phyloP scores from a whole-genome alignment of 768 basidiomycete species.

The Kwoniella botswanensis region DNA sequence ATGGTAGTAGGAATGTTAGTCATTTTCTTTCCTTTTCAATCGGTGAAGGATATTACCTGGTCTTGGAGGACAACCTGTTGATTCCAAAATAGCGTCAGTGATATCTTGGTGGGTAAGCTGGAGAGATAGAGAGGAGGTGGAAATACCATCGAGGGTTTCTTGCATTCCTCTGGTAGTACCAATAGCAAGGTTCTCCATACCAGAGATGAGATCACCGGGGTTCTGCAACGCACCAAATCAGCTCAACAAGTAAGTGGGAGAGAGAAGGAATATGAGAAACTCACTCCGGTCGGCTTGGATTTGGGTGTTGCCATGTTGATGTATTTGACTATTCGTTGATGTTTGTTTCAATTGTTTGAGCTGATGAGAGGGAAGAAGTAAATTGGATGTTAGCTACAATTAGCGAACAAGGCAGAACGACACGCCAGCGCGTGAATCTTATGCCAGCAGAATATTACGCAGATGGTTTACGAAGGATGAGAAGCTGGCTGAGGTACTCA shows the following conservation, averaged over 20 bases:
- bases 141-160: constrained; percentile 28
- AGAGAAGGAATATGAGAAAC: constrained; percentile 3
- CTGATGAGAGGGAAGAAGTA: constrained; percentile 11
- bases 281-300: constrained; percentile 6
- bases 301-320: constrained; percentile 8
- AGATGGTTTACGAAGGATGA: constrained; percentile 1
- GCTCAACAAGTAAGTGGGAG: neutral
- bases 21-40: neutral
- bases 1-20: neutral
- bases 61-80: constrained; percentile 26
- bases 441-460: too few species aligned
- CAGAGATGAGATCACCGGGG: constrained; percentile 20
- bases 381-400: too few species aligned
- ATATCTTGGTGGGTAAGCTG: too few species aligned
- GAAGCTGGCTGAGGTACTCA: neutral
- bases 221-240: constrained; percentile 6
- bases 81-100: too few species aligned
- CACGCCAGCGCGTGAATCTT: too few species aligned
- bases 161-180: constrained; percentile 9
- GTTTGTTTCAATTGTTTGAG: neutral
- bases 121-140: neutral
- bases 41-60: constrained; percentile 14
- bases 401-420: too few species aligned
- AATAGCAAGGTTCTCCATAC: constrained; percentile 18
- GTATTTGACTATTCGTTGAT: neutral